These are phyloP conservation scores for Stemphylium vesicarium DNA, from an alignment of 2,329 filamentous ascomycete genomes.

Conservation along the genomic window DNA sequence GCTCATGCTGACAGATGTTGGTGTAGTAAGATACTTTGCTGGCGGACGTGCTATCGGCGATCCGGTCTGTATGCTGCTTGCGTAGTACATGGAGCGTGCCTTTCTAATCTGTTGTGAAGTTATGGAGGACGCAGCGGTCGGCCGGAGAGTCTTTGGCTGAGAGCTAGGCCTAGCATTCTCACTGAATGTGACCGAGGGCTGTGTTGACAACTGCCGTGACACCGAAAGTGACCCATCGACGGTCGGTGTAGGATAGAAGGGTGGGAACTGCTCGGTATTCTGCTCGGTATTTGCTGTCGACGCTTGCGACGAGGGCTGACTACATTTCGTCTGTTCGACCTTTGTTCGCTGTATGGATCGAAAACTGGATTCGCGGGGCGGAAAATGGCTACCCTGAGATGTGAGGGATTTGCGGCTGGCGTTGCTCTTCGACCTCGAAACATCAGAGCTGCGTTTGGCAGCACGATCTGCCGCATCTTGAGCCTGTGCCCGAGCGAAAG, in stretches of 20 bases:
- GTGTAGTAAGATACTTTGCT: slow-evolving; percentile 40
- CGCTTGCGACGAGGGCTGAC: slow-evolving; percentile 17
- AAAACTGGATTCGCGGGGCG: slow-evolving; percentile 40
- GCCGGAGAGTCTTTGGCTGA: slow-evolving; percentile 32
- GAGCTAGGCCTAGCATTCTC: slow-evolving; percentile 36
- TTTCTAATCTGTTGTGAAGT: slow-evolving; percentile 47
- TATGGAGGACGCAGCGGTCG: slow-evolving; percentile 32
- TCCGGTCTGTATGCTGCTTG: slow-evolving; percentile 47
- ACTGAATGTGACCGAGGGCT: slow-evolving; percentile 29
- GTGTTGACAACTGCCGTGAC: slow-evolving; percentile 24
- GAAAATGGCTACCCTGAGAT: slow-evolving; percentile 48
- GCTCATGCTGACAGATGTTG: slow-evolving; percentile 17
- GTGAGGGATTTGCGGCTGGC: slow-evolving; percentile 41
- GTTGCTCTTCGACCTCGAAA: slow-evolving; percentile 42
- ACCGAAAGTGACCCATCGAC: slow-evolving; percentile 12
- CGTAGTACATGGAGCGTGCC: slow-evolving; percentile 49
- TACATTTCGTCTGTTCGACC: slow-evolving; percentile 10
- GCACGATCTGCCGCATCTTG: slow-evolving; percentile 22
- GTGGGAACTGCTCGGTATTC: slow-evolving; percentile 28
- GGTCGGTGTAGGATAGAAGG: slow-evolving; percentile 23
- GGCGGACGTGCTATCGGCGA: slow-evolving; percentile 45
- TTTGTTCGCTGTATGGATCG: slow-evolving; percentile 30
- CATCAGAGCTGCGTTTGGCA: slow-evolving; percentile 25
- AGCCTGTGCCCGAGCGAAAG: slow-evolving; percentile 42
- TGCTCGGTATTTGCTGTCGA: slow-evolving; percentile 13